Conservation (phyloP, 176 grass and related monocot genomes). For the Paspalum vaginatum region DNA sequence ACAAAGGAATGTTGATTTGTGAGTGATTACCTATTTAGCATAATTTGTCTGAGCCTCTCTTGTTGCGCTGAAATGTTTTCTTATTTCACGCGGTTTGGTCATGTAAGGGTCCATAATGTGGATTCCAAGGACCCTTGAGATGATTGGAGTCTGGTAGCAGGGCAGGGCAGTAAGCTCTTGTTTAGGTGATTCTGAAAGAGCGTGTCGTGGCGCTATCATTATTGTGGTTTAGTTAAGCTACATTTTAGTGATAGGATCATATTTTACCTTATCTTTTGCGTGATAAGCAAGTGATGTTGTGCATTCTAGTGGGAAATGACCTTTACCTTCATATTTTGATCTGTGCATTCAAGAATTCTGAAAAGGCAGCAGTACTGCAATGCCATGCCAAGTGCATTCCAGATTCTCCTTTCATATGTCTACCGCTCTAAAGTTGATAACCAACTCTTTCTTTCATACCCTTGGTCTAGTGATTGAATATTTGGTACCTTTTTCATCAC, state of each 20-base stretch:
- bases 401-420: not conserved
- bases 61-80: not conserved
- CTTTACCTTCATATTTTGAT: not conserved
- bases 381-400: constrained; percentile 14
- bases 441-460: not conserved
- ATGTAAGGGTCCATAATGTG: not conserved
- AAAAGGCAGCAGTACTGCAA: constrained; percentile 10
- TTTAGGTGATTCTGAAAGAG: not conserved
- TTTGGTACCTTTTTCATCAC: not conserved
- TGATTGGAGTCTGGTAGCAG: not conserved
- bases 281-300: not conserved
- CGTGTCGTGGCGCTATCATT: not conserved
- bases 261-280: not conserved
- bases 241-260: not conserved
- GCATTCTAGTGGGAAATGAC: not conserved
- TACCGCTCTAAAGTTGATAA: not conserved
- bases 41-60: not conserved
- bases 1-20: constrained; percentile 21
- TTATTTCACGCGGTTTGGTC: not conserved
- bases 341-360: constrained; percentile 17
- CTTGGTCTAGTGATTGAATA: not conserved
- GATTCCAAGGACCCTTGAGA: constrained; percentile 13
- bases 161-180: not conserved
- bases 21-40: not conserved
- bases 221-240: constrained; percentile 1